phyloP scores from a whole-genome alignment of 202 grass and related monocot genomes.

The Panicum virgatum region DNA sequence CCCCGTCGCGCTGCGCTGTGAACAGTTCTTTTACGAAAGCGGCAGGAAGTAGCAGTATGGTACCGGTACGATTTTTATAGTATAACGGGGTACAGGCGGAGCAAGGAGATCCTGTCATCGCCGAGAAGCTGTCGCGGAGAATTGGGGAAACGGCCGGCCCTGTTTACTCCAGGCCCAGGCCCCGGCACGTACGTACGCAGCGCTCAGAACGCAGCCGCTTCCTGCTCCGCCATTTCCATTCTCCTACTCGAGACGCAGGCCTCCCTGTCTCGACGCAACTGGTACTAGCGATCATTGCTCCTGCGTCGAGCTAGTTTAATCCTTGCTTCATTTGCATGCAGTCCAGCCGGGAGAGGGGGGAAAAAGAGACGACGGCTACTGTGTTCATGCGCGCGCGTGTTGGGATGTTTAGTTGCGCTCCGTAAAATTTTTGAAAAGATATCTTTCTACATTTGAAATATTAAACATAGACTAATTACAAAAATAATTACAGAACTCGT shows the following conservation, averaged over 20 bases:
- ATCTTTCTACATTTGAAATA: too few species aligned
- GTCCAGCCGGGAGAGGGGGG: too few species aligned
- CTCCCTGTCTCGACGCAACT: constrained; percentile 10
- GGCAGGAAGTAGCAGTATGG: neutral
- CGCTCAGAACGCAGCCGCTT: neutral
- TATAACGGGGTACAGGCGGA: neutral
- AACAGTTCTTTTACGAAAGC: constrained; percentile 9
- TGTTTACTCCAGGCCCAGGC: neutral
- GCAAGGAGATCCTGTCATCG: neutral
- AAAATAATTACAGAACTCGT: too few species aligned
- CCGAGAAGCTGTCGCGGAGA: neutral
- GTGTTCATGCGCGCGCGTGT: neutral
- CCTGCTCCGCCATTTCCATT: neutral
- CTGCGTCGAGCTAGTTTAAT: neutral
- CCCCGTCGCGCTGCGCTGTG: neutral
- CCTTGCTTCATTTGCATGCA: neutral
- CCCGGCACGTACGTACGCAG: neutral
- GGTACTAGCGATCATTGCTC: constrained; percentile 18
- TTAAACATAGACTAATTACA: too few species aligned
- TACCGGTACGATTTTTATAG: neutral
- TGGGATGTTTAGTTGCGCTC: too few species aligned
- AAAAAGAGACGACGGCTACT: neutral
- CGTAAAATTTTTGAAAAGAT: too few species aligned
- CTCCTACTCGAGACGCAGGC: neutral
- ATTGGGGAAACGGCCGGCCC: neutral